phyloP scores from a whole-genome alignment of 495 filamentous ascomycete genomes.

The Stereocaulon alpinum region DNA sequence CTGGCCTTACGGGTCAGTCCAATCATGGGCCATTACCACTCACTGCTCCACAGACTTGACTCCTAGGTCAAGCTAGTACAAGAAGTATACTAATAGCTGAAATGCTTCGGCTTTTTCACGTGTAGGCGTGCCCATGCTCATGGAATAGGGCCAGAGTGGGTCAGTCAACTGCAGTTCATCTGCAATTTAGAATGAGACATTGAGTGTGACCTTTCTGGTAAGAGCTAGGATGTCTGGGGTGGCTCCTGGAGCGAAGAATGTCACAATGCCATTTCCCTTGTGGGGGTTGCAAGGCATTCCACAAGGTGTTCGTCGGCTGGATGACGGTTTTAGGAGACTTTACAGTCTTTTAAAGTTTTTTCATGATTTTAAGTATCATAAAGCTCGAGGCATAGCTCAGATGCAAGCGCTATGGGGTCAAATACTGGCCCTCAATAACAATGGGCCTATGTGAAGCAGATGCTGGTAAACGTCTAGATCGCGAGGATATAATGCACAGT shows the following conservation, averaged over 20 bases:
- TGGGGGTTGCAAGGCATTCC: conserved; percentile 9
- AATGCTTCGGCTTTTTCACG: not conserved
- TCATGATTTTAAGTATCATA: not conserved
- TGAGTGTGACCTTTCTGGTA: not conserved
- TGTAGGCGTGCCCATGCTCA: not conserved
- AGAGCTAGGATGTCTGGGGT: not conserved
- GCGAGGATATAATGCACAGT: too few relatives aligned
- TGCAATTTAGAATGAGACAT: not conserved
- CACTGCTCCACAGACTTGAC: not conserved
- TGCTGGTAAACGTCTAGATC: not conserved
- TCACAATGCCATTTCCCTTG: conserved; percentile 9
- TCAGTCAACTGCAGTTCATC: not conserved
- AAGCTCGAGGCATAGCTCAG: not conserved
- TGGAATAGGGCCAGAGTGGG: not conserved
- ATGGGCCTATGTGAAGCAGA: conserved; percentile 22
- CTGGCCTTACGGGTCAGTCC: not conserved
- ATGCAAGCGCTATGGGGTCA: conserved; percentile 17
- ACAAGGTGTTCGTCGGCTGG: conserved; percentile 23
- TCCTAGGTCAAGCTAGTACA: not conserved
- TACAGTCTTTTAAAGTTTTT: not conserved
- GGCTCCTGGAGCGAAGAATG: not conserved
- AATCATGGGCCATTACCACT: not conserved
- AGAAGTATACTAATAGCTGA: not conserved
- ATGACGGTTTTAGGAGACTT: conserved; percentile 22
- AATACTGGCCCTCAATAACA: conserved; percentile 21